Percentiles rank a stretch among this genome's conserved stretches.
Conservation (phyloP, 805 yeast genomes). For the Kluyveromyces wickerhamii region DNA sequence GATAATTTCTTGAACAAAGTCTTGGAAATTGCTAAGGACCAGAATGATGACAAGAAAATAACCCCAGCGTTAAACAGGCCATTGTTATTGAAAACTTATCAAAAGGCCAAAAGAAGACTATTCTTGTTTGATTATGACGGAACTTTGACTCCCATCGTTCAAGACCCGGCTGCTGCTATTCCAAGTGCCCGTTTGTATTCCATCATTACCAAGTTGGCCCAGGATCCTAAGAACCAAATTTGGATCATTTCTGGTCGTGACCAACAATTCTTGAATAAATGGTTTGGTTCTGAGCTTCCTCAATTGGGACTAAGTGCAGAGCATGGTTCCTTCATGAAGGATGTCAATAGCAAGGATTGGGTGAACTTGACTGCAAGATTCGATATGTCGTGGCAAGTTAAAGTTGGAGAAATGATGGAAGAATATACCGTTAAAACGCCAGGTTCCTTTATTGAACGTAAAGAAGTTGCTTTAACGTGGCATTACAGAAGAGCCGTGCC, state of each 20-base stretch:
- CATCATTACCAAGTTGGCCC: constrained; percentile 50
- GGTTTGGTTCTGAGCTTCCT: constrained; percentile 65
- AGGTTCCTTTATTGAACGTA: constrained; percentile 77
- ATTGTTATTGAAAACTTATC: constrained; percentile 49
- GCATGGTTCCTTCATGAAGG: constrained; percentile 92
- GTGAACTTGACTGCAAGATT: constrained; percentile 69
- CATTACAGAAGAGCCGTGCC: constrained; percentile 95
- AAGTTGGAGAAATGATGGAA: constrained; percentile 65
- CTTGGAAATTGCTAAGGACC: constrained; percentile 32
- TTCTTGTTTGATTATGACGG: constrained; percentile 96
- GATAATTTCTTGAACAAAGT: constrained; percentile 47
- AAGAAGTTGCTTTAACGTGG: constrained; percentile 95
- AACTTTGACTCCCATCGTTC: constrained; percentile 91
- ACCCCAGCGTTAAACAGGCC: constrained; percentile 82
- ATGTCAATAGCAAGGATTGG: constrained; percentile 62
- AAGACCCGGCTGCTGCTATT: constrained; percentile 96
- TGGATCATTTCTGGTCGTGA: constrained; percentile 98
- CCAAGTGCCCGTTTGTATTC: constrained; percentile 69
- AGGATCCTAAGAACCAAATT: constrained; percentile 75
- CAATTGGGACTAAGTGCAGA: constrained; percentile 85
- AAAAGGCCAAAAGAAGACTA: constrained; percentile 55
- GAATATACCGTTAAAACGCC: constrained; percentile 83
- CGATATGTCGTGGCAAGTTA: constrained; percentile 94
- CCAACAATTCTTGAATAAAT: constrained; percentile 76
- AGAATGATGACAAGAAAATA: constrained; percentile 42